Evolutionary conservation across 2,329 filamentous ascomycete species (phyloP), one percentile per base, ranked within the genome.

Genomic region (Verticillium longisporum): DNA sequence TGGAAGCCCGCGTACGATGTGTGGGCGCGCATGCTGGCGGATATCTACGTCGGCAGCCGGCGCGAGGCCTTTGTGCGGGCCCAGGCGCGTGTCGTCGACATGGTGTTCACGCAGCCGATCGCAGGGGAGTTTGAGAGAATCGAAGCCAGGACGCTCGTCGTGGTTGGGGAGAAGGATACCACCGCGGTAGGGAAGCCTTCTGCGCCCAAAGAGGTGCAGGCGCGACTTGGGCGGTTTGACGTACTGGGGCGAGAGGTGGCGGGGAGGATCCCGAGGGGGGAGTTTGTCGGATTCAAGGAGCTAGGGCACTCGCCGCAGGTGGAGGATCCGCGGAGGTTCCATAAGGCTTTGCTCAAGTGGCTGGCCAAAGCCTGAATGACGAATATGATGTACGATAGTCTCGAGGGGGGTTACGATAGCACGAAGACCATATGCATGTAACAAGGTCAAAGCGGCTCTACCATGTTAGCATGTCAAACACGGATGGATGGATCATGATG

Each of bases 111-210:
- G 21, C 78, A 81, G 61, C 80, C 82, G 1, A 72, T 83, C 11
- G 74, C 77, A 26, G 80, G 81, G 62, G 79, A 83, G 66, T 80
- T 84, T 55, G 69, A 69, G n/a, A 64, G 74, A 55, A 66, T 84
- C 13, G 74, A 74, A 65, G 69, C 77, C 11, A 74, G 72, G 56
- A 82, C 80, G 1, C 69, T 83, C 26, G 68, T 85, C 59, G 68
- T 84, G 57, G 74, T 83, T 57, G 82, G 82, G 1, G 76, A 77
- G 36, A 77, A 78, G 67, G 82, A 85, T 62, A 81, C 73, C 41
- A 84, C 83, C 2, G 83, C 81, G 15, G 80, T 85, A 57, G 82
- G 83, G 0, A 80, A 80, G 66, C 74, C 76, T 58, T 85, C 82
- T 81, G 74, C 77, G 11, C 73, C 77, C 0, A 72, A 74, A 0